Percentiles rank a stretch among this genome's conserved stretches.
Conservation (phyloP, 129 eudicot genomes). For the Tanacetum coccineum region DNA sequence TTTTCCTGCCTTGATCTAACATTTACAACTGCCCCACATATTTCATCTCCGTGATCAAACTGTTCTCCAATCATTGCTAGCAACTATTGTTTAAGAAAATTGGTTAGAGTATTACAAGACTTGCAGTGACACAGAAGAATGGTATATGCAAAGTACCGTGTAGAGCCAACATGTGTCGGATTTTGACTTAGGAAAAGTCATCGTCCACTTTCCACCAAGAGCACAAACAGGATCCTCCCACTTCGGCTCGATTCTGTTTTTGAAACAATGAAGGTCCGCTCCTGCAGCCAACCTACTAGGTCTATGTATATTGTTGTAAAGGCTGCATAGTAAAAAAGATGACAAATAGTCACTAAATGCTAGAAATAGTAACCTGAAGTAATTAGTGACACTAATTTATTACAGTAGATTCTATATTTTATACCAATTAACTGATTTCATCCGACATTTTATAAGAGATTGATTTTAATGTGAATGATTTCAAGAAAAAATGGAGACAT, state of each 20-base stretch:
- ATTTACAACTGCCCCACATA: conserved; percentile 93
- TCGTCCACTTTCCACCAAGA: conserved; percentile 95
- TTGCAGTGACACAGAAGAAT: not conserved
- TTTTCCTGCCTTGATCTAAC: conserved; percentile 74
- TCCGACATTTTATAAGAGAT: not conserved
- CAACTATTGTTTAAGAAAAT: conserved; percentile 39
- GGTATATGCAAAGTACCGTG: conserved; percentile 39
- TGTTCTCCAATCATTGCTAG: conserved; percentile 98
- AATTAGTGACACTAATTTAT: too few relatives aligned
- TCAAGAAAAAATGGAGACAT: not conserved
- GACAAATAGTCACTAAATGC: too few relatives aligned
- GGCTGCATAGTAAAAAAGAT: conserved; percentile 36
- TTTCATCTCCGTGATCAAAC: conserved; percentile 88
- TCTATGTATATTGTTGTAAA: conserved; percentile 69
- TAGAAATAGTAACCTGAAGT: too few relatives aligned
- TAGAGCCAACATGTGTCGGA: conserved; percentile 76
- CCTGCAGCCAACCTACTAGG: conserved; percentile 76
- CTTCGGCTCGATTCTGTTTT: conserved; percentile 75
- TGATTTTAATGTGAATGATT: too few relatives aligned
- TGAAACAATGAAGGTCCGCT: conserved; percentile 85
- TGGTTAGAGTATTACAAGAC: conserved; percentile 3
- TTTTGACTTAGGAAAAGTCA: conserved; percentile 52
- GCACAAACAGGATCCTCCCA: conserved; percentile 98
- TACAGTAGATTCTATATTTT: too few relatives aligned
- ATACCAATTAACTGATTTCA: conserved; percentile 5